Evolutionary conservation across 176 grass and related monocot genomes (phyloP), one percentile per base, ranked within the genome.

Genomic region (Oryza rufipogon): DNA sequence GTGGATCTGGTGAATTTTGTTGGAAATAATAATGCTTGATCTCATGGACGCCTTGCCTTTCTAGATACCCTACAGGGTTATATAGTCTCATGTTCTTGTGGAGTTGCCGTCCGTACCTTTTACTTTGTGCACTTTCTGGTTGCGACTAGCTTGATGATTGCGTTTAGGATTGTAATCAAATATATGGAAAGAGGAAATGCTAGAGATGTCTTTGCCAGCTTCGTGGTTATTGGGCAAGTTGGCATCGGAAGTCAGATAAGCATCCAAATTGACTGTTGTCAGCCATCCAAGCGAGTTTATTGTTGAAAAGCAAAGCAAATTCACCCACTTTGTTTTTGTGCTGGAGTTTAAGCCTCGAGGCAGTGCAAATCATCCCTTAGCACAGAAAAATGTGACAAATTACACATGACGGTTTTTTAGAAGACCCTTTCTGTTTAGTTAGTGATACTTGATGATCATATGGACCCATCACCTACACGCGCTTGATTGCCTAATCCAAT

Each of bases 1-100:
- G 17, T 30, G 74, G 84, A 90, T 90, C 88, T 87, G 32, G 4
- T 22, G 60, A 30, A 70, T 74, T 48, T 19, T 25, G 12, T 16
- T 28, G 44, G 19, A 28, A 51, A 70, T 1, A 64, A 4, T 52
- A 41, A 64, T 80, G 6, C 38, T 83, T 47, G 48, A 74, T 69
- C n/a, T 68, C 19, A 4, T 30, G 48, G 15, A 79, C 8, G 32
- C 17, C 4, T 66, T 68, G n/a, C 48, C 66, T 23, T 19, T 20
- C 41, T 56, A 56, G 44, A 73, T 77, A 25, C 22, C 7, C 3
- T 63, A 66, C 44, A 63, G 52, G 38, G 2, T 25, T 81, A 11
- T 81, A 8, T 71, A 26, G 11, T 42, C 20, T 64, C 1, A 5
- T 44, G n/a, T 32, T 52, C 28, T 70, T 1, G 2, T 66, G 32